These are phyloP conservation scores for Chalaropsis ovoidea DNA, from an alignment of 2,329 filamentous ascomycete genomes.

Conservation along the genomic window DNA sequence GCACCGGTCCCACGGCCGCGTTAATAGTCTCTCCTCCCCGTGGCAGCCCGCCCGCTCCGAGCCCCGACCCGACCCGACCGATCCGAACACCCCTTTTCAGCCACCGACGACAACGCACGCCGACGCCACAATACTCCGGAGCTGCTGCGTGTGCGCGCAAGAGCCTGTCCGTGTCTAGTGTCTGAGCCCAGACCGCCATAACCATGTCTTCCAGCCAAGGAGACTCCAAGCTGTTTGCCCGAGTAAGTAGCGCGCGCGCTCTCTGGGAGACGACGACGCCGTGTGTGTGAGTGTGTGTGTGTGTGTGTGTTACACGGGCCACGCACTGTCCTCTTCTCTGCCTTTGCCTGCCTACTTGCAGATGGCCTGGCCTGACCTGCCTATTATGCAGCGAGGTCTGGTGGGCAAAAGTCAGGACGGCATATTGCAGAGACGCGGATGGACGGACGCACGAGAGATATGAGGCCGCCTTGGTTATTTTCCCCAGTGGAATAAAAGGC, in stretches of 20 bases:
- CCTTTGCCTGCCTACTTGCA: not conserved
- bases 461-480: too few species aligned
- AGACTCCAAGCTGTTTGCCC: slow-evolving; percentile 98
- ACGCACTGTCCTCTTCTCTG: not conserved
- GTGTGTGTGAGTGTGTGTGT: slow-evolving; percentile 9
- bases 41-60: too few species aligned
- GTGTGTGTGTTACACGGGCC: not conserved
- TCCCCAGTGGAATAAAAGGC: too few species aligned
- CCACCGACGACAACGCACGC: too few species aligned
- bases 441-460: too few species aligned
- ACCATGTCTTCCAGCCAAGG: slow-evolving; percentile 38
- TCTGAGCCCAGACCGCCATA: not conserved
- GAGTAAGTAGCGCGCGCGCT: slow-evolving; percentile 51
- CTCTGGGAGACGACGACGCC: not conserved
- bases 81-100: too few species aligned
- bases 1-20: too few species aligned
- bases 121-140: too few species aligned
- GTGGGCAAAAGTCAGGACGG: not conserved
- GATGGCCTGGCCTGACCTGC: not conserved
- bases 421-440: not conserved
- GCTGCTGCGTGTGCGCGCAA: not conserved
- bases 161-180: not conserved
- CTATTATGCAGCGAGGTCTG: not conserved
- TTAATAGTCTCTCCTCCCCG: too few species aligned
- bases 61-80: too few species aligned